Base-by-base conservation (phyloP, 2,329 filamentous ascomycete species). In the Gyromitra esculenta region DNA sequence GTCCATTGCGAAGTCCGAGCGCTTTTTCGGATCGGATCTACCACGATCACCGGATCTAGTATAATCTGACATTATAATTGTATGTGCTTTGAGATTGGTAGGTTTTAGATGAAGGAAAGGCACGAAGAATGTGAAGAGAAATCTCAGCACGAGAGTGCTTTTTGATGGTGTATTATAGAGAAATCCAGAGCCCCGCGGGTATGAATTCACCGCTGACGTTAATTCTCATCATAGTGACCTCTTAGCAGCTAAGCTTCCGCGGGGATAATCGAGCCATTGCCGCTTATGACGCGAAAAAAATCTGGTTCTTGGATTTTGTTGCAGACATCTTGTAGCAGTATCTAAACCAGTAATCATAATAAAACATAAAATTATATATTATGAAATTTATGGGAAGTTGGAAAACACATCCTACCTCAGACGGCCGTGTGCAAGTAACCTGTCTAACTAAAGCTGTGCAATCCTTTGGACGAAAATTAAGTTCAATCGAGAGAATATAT, bases 1-100 rank as follows among this genome's bases (percentile, higher is more conserved):
- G 18, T 31, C 65, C 39, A 69, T 31, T 9, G 31, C 35, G 5
- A 45, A 31, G 15, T 31, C 9, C 3, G 66, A 69, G n/a, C 66
- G n/a, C 5, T 43, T 5, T 21, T 7, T 68, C 6, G 11, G 35
- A 9, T 25, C n/a, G 21, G n/a, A 39, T 9, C 13, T 66, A 45
- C 25, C 25, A 31, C 4, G 25, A 31, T 25, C 25, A 6, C 21
- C 52, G 3, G 52, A 13, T 56, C 21, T 56, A 37, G 6, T 18
- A 18, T 5, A n/a, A 18, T 48, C 52, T 6, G 45, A 21, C 21
- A 18, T 39, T 11, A 21, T 50, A 18, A 11, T 39, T 52, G 11
- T 11, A 8, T 11, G 9, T 66, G 5, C n/a, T 13, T 39, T 25
- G 52, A 56, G 18, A 56, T 56, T 25, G 21, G 6, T 31, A 56